Base-by-base conservation (phyloP, 345 rosid genomes). In the Hevea brasiliensis region DNA sequence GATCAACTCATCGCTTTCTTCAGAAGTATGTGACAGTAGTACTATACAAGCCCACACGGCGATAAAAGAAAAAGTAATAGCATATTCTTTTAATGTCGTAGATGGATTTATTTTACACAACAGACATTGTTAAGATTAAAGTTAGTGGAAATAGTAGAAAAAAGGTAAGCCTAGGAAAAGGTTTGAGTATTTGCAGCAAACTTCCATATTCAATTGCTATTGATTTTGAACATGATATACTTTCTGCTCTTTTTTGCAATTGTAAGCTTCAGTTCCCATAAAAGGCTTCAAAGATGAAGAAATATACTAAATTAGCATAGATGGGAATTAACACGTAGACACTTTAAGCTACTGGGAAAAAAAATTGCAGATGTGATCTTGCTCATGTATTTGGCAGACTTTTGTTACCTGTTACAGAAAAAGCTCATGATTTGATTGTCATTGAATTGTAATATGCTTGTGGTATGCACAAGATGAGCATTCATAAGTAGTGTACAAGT, bases 1-100 rank as follows among this genome's bases (percentile, higher is more conserved):
- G 84, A 64, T 73, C 83, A 6, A 83, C 85, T 3, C 75, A 69
- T 65, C 82, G 90, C 41, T 84, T 87, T 77, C 85, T 51, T 71
- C 84, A 83, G 44, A 87, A 84, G 64, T 84, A 77, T 77, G 86
- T 82, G 51, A 84, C 86, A 57, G 81, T 83, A 2, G 76, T 84
- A 26, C 77, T 87, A 60, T 84, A 87, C 84, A 84, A 80, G 73
- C 75, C 88, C 69, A 72, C 74, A 1, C 45, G 57, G 62, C 65
- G 81, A 79, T 84, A 83, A 32, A 32, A 32, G 4, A 32, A 80
- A 76, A 69, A 53, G 29, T 53, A 65, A 55, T 8, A 50, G 72
- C 65, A 24, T 63, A 47, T 64, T 63, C 58, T 78, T 40, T 48
- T 7, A 13, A 55, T 27, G 20, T 15, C 12, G 12, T 60, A 59